Evolutionary conservation across 352 stramenopile genomes (phyloP), one percentile per base, ranked within the genome.

Genomic region (Globisporangium takayamanum): DNA sequence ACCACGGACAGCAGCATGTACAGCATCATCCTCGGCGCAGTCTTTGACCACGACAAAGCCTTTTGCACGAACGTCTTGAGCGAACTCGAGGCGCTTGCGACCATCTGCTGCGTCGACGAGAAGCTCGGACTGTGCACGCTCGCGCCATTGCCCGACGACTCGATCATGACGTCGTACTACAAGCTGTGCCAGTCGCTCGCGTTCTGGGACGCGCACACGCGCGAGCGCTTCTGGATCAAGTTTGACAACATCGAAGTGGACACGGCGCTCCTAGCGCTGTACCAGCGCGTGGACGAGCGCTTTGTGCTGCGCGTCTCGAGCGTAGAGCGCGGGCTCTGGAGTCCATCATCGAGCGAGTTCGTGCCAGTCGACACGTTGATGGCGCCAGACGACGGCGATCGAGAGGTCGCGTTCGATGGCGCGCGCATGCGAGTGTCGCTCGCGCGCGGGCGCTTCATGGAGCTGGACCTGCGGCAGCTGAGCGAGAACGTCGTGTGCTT

Each of bases 61-160:
- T 60, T 64, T 12, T 22, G 20, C 14, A 46, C 47, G 12, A 36
- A 26, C 25, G 44, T 82, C 3, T 53, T 81, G 42, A 63, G 60
- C 51, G 57, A 64, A 11, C 46, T 86, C 8, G 69, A 61, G 28
- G 53, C 67, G 30, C 66, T 74, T 48, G 65, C 68, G 3, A 68
- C 59, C 3, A 65, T 86, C 15, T 50, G 73, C 50, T 69, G 64
- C 50, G 52, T 63, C 3, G 76, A 84, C 25, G 53, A 77, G 20
- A 54, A 54, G 11, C 72, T 80, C 47, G 74, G 74, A 16, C 57
- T 86, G 46, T 84, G 74, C 44, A 82, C 74, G n/a, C 49, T 86
- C 11, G 67, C 70, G 12, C 63, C 66, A 39, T 41, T 42, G 42
- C 56, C 46, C 14, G 57, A 55, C 7, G 64, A 80, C 4, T 57